Percentiles rank a stretch among this genome's conserved stretches.
Conservation (phyloP, 2,329 filamentous ascomycete genomes). For the Atkinsonella hypoxylon region DNA sequence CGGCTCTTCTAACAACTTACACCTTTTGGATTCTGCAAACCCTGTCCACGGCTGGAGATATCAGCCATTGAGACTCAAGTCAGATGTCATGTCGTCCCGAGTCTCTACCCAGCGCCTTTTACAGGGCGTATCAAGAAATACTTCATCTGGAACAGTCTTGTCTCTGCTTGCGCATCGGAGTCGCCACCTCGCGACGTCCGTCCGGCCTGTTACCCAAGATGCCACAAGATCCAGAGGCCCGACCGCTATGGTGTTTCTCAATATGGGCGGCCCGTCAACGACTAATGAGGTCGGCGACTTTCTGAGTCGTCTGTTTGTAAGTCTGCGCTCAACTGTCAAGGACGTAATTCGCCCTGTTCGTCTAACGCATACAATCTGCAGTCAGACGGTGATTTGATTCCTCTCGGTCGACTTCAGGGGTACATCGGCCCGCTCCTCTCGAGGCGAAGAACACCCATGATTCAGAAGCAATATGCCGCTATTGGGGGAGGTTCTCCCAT, state of each 20-base stretch:
- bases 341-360: neutral
- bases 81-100: constrained; percentile 19
- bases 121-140: constrained; percentile 14
- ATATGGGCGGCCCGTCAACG: constrained; percentile 93
- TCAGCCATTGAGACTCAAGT: neutral
- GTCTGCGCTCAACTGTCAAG: constrained; percentile 18
- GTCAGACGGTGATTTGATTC: constrained; percentile 90
- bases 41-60: neutral
- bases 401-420: constrained; percentile 80
- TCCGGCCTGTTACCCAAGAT: constrained; percentile 72
- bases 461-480: constrained; percentile 85
- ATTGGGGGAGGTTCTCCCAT: constrained; percentile 98
- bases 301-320: constrained; percentile 80
- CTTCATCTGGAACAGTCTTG: constrained; percentile 16
- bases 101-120: constrained; percentile 19
- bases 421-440: constrained; percentile 87
- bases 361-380: constrained; percentile 22
- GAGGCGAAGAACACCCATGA: constrained; percentile 82
- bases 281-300: constrained; percentile 82
- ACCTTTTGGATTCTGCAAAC: neutral
- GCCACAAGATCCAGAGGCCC: constrained; percentile 60
- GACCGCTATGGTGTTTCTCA: constrained; percentile 97
- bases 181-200: constrained; percentile 28
- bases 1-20: neutral
- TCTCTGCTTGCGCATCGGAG: constrained; percentile 19